These are phyloP conservation scores for Dalbergia cultrata DNA, from an alignment of 306 rosid species.

Conservation along the genomic window DNA sequence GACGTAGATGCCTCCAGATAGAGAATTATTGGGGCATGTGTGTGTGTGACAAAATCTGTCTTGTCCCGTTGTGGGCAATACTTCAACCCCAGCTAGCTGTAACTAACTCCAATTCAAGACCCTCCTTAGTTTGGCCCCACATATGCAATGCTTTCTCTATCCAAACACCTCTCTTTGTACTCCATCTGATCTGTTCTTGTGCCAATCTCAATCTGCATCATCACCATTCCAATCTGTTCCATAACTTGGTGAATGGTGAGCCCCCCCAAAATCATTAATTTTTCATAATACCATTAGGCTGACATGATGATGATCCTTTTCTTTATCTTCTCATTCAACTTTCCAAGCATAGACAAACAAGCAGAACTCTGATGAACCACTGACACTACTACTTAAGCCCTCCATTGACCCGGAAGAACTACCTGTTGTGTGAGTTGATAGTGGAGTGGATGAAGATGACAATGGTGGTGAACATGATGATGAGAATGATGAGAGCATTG, in stretches of 20 bases:
- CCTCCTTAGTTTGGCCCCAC: constrained; percentile 49
- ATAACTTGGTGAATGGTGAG: neutral
- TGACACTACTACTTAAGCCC: constrained; percentile 25
- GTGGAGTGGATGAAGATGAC: constrained; percentile 50
- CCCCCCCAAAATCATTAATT: too few species aligned
- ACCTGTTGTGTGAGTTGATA: constrained; percentile 45
- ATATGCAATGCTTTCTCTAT: neutral
- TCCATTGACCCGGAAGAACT: constrained; percentile 52
- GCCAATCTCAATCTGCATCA: constrained; percentile 43
- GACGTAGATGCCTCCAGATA: constrained; percentile 52
- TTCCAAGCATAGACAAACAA: constrained; percentile 93
- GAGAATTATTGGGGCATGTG: constrained; percentile 64
- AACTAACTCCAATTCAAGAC: constrained; percentile 33
- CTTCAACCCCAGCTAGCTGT: constrained; percentile 74
- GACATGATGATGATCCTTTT: constrained; percentile 27
- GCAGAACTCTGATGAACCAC: constrained; percentile 66
- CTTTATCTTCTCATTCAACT: constrained; percentile 53
- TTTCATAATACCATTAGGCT: neutral
- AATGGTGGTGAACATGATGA: constrained; percentile 38
- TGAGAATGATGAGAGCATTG: neutral
- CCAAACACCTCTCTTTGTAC: neutral
- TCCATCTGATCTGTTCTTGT: neutral
- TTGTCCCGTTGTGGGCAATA: constrained; percentile 69
- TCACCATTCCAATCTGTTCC: constrained; percentile 44
- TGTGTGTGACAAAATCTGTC: constrained; percentile 52